Evolutionary conservation across 2,329 filamentous ascomycete genomes (phyloP), one percentile per base, ranked within the genome.

Genomic region (Bipolaris victoriae): DNA sequence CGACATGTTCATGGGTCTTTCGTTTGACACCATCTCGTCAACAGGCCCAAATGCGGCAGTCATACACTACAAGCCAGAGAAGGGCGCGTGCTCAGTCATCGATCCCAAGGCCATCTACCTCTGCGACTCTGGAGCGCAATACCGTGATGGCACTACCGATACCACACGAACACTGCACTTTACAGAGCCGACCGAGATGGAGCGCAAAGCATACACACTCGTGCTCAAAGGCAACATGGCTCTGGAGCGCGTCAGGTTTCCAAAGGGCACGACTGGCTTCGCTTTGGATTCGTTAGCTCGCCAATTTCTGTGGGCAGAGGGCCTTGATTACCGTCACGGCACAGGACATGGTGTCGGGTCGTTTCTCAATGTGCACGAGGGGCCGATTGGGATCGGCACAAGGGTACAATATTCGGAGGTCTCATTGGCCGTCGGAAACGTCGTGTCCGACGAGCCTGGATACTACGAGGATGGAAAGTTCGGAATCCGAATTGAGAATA

Each of bases 91-190:
- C 77, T 86, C 92, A 7, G 80, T 85, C 26, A 92, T 99, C 66
- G 92, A 99, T 65, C 91, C 92, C 0, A 86, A 87, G 6, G 88
- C 88, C 13, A 87, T 99, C 57, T 99, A 99, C 71, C 86, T 99
- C 2, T 99, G 95, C 74, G 95, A 99, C 77, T 98, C 95, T 20
- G 95, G 95, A 20, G 95, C 91, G n/a, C 95, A 99, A 76, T 99
- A 94, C 70, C 83, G 90, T 2, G 95, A 99, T 74, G 95, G 95
- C 54, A 99, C 95, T 0, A 99, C 95, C 0, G 95, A 99, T 72
- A 96, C 92, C 0, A 99, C 95, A 5, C 85, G 95, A 40, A 99
- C 95, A 0, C 81, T 97, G 37, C 95, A 99, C 72, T 98, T 98
- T 73, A 91, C 92, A 45, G 84, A 87, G 24, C 95, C 95, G 0